These are phyloP conservation scores for Pichia paraexigua DNA, from an alignment of 805 yeast genomes.

Conservation along the genomic window DNA sequence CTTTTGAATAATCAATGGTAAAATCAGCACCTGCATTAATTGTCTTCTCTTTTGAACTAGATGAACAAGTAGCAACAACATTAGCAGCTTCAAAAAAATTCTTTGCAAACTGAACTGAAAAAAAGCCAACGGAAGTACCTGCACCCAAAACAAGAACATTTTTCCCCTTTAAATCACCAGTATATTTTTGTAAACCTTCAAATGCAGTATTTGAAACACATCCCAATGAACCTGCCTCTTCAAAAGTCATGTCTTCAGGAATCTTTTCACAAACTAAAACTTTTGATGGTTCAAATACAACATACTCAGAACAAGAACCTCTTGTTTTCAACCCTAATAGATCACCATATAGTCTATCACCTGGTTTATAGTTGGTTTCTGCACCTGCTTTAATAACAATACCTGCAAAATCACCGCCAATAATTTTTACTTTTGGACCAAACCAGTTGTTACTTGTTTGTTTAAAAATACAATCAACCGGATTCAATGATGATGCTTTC, in stretches of 20 bases:
- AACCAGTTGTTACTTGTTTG: constrained; percentile 4
- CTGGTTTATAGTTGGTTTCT: constrained; percentile 10
- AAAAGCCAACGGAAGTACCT: constrained; percentile 60
- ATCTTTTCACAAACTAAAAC: constrained; percentile 25
- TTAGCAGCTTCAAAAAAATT: constrained; percentile 36
- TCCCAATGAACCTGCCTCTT: constrained; percentile 61
- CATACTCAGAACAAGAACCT: constrained; percentile 43
- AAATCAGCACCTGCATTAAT: constrained; percentile 44
- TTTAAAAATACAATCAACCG: constrained; percentile 15
- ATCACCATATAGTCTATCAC: constrained; percentile 19
- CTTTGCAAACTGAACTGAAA: constrained; percentile 49
- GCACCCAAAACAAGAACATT: constrained; percentile 65
- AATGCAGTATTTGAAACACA: constrained; percentile 59
- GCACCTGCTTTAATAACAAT: constrained; percentile 17
- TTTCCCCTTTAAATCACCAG: constrained; percentile 23
- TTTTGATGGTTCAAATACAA: constrained; percentile 29
- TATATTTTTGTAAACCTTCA: constrained; percentile 11
- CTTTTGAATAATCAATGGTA: constrained; percentile 49
- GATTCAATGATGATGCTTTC: constrained; percentile 17
- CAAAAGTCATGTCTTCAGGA: constrained; percentile 39
- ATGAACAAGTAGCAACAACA: constrained; percentile 47
- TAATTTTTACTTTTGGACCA: constrained; percentile 11
- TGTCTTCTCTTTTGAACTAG: constrained; percentile 22
- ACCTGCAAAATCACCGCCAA: constrained; percentile 23
- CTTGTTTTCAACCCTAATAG: not conserved